A percentile compares a stretch with the other conserved stretches of the same genome.
phyloP scores from a whole-genome alignment of 805 yeast genomes.

The Wickerhamomyces chaumierensis region DNA sequence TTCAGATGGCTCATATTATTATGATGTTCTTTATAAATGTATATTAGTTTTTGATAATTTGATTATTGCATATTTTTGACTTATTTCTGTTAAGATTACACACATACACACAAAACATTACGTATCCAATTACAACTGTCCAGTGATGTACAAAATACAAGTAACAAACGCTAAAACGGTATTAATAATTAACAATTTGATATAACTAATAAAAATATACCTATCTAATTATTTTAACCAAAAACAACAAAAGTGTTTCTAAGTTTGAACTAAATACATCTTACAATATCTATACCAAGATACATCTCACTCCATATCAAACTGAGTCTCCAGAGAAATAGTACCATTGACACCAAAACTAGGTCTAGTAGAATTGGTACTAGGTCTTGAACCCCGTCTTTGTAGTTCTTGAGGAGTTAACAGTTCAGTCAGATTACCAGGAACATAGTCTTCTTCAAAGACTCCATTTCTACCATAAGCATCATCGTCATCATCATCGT shows the following conservation, averaged over 20 bases:
- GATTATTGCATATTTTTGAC: neutral
- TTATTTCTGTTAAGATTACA: no score
- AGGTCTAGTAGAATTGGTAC: conserved; percentile 4
- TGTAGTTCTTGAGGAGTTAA: conserved; percentile 43
- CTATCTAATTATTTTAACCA: no score
- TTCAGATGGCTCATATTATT: neutral
- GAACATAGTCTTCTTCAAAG: conserved; percentile 68
- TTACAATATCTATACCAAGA: no score
- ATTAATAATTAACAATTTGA: no score
- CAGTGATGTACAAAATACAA: no score
- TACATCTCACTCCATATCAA: neutral
- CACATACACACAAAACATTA: no score
- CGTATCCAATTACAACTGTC: no score
- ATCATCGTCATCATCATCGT: conserved; percentile 6
- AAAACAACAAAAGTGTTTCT: no score
- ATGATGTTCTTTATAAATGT: neutral
- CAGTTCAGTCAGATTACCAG: conserved; percentile 68
- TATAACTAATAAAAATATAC: no score
- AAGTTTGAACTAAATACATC: no score
- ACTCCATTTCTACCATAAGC: conserved; percentile 12
- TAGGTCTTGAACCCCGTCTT: conserved; percentile 53
- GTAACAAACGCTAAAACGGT: no score
- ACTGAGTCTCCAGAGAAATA: neutral
- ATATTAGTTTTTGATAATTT: neutral
- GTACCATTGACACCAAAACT: neutral